These are phyloP conservation scores for Sphenostylis stenocarpa DNA, from an alignment of 306 rosid genomes.

Conservation along the genomic window DNA sequence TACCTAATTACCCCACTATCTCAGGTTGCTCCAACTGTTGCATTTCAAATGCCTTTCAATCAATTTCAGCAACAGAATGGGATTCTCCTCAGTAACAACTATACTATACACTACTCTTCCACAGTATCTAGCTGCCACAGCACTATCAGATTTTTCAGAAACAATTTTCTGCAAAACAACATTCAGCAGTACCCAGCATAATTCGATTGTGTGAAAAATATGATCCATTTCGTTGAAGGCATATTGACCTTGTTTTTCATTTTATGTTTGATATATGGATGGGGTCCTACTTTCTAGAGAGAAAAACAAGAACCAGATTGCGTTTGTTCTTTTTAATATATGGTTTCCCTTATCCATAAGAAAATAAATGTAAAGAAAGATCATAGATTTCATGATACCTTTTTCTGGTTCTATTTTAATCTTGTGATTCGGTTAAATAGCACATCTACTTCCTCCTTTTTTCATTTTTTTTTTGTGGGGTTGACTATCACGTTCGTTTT, in stretches of 20 bases:
- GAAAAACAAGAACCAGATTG: background rate
- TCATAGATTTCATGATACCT: no score
- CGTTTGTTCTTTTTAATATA: no score
- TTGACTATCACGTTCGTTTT: no score
- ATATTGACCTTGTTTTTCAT: background rate
- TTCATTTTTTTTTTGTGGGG: no score
- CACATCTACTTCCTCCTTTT: no score
- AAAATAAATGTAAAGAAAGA: no score
- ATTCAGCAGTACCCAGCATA: slow-evolving; percentile 20
- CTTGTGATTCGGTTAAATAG: no score
- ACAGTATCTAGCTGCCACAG: slow-evolving; percentile 36
- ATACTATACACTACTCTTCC: no score
- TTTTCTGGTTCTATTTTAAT: no score
- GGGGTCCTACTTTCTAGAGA: background rate
- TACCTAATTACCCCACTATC: slow-evolving; percentile 33
- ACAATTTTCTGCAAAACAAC: slow-evolving; percentile 45
- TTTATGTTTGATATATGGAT: background rate
- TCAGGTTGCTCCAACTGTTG: slow-evolving; percentile 36
- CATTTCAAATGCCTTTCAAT: slow-evolving; percentile 44
- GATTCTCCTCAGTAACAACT: slow-evolving; percentile 50
- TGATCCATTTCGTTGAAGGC: background rate
- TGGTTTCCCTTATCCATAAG: no score
- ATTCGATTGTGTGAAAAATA: background rate
- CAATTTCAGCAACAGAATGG: slow-evolving; percentile 69
- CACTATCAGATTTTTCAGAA: slow-evolving; percentile 61